A percentile compares a stretch with the other conserved stretches of the same genome.
Evolutionary conservation across 2,329 filamentous ascomycete genomes (phyloP).

Genomic region (Apiospora koreana): DNA sequence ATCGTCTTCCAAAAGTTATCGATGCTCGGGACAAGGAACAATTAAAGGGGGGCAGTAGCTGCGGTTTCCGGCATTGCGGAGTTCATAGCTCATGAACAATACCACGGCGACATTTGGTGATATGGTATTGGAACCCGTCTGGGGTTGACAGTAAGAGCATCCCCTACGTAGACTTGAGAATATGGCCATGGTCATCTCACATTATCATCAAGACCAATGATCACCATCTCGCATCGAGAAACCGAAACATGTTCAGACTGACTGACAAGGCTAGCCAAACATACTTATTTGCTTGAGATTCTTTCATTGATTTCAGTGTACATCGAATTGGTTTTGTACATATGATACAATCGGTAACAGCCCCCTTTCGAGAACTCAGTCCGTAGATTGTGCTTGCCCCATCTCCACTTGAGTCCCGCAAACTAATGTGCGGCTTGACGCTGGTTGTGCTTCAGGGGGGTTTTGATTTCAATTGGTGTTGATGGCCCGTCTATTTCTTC

Average conservation of each 20-base stretch:
- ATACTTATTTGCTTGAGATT: neutral
- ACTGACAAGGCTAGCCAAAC: neutral
- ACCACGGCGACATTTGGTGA: too few relatives aligned
- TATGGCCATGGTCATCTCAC: too few relatives aligned
- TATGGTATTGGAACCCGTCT: too few relatives aligned
- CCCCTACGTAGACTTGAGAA: too few relatives aligned
- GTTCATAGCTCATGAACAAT: too few relatives aligned
- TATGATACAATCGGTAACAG: slow-evolving; percentile 8
- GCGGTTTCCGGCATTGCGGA: too few relatives aligned
- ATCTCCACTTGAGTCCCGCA: too few relatives aligned
- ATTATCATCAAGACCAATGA: neutral
- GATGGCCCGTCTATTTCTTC: neutral
- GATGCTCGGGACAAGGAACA: too few relatives aligned
- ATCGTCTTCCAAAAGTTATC: too few relatives aligned
- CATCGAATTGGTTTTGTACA: slow-evolving; percentile 8
- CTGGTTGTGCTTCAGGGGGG: neutral
- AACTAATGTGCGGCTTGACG: too few relatives aligned
- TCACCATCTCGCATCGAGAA: neutral
- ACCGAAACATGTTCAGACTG: neutral
- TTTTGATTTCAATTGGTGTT: neutral
- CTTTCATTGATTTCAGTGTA: slow-evolving; percentile 1
- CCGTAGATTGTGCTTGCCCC: neutral
- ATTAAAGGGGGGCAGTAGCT: too few relatives aligned
- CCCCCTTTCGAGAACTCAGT: neutral
- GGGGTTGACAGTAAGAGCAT: too few relatives aligned